Evolutionary conservation across 2,329 filamentous ascomycete species (phyloP).

Genomic region (Curvularia eragrostidis): DNA sequence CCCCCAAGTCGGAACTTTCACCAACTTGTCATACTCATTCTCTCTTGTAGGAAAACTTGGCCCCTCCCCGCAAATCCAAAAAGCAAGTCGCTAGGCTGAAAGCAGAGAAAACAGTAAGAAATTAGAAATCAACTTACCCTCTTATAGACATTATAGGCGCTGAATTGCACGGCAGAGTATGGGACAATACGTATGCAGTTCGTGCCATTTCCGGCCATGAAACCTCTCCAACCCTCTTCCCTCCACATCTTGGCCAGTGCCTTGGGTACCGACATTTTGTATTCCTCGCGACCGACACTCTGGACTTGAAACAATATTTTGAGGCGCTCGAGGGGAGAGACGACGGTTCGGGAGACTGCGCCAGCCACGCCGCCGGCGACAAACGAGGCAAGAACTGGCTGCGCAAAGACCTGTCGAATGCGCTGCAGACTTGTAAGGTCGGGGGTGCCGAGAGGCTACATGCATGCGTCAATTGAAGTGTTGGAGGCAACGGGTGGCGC

Average conservation of each 20-base stretch:
- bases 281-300: constrained; percentile 86
- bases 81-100: constrained; percentile 8
- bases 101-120: background rate
- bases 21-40: background rate
- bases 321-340: constrained; percentile 91
- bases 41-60: background rate
- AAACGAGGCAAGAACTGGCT: constrained; percentile 89
- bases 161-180: constrained; percentile 97
- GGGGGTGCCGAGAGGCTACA: constrained; percentile 25
- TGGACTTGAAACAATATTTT: constrained; percentile 99
- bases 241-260: constrained; percentile 93
- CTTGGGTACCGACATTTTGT: constrained; percentile 89
- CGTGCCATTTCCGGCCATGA: constrained; percentile 97
- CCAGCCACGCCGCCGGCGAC: constrained; percentile 93
- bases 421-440: constrained; percentile 34
- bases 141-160: constrained; percentile 97
- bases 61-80: background rate
- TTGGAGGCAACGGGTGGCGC: background rate
- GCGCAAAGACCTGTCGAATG: constrained; percentile 62
- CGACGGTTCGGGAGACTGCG: constrained; percentile 95
- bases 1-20: background rate
- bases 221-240: constrained; percentile 95
- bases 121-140: constrained; percentile 63
- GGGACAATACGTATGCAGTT: constrained; percentile 98
- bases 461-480: constrained; percentile 24